phyloP scores from a whole-genome alignment of 2,329 filamentous ascomycete species.

The Phaeoacremonium minimum region DNA sequence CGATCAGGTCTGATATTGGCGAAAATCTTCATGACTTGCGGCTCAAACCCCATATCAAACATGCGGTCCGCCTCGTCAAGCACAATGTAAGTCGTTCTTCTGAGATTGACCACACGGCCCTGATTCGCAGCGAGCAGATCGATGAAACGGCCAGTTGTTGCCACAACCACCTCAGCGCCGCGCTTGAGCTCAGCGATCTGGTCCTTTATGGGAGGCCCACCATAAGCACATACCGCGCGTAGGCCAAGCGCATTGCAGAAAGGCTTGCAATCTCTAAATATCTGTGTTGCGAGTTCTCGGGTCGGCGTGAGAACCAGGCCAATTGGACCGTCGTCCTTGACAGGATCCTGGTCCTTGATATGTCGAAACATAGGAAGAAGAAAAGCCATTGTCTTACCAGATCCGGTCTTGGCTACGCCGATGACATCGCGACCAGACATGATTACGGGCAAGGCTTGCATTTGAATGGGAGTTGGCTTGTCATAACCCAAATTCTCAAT shows the following conservation, averaged over 20 bases:
- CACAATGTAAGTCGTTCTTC: slow-evolving; percentile 87
- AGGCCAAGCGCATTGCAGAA: slow-evolving; percentile 85
- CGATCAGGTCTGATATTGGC: slow-evolving; percentile 86
- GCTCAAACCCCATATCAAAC: slow-evolving; percentile 99
- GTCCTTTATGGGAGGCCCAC: slow-evolving; percentile 92
- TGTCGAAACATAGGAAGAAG: slow-evolving; percentile 96
- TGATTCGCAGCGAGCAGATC: slow-evolving; percentile 91
- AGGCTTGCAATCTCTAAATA: slow-evolving; percentile 90
- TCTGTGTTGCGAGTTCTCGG: slow-evolving; percentile 88
- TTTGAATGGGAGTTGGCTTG: slow-evolving; percentile 87
- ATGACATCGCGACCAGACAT: slow-evolving; percentile 97
- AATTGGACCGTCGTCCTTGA: slow-evolving; percentile 84
- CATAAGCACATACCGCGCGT: slow-evolving; percentile 87
- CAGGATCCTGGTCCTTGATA: slow-evolving; percentile 84
- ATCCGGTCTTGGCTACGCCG: slow-evolving; percentile 95
- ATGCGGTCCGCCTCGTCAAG: slow-evolving; percentile 97
- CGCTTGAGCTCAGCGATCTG: slow-evolving; percentile 96
- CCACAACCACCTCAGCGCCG: slow-evolving; percentile 91
- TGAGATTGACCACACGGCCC: slow-evolving; percentile 88
- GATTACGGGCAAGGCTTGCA: slow-evolving; percentile 88
- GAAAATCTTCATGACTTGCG: slow-evolving; percentile 96
- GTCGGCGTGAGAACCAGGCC: slow-evolving; percentile 91
- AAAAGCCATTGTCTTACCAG: slow-evolving; percentile 95
- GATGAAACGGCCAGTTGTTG: slow-evolving; percentile 92
- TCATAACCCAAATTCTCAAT: slow-evolving; percentile 79